Base-by-base conservation (phyloP, 306 rosid species). In the Medicago arabica region DNA sequence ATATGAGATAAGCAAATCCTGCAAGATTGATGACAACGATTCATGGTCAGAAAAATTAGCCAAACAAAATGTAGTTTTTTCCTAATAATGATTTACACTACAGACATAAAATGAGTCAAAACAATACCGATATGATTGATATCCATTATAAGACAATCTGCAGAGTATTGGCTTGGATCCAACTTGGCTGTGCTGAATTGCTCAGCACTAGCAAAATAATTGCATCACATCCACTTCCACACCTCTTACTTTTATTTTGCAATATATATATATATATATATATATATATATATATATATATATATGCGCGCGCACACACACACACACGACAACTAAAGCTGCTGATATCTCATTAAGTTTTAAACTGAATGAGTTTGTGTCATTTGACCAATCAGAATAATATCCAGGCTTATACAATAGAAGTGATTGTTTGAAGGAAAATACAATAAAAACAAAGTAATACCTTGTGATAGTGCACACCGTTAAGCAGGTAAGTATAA, bases 401-500 rank as follows among this genome's bases (percentile, higher is more conserved):
- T 46, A 58, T 17, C 40, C 47, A 39, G 57, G 63, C 10, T 53
- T 58, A 50, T 10, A 41, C 46, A 61, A 61, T 28, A 61, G 21
- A 58, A 43, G 40, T 21, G 57, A 54, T 5, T 9, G 21, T 53
- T 16, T 15, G n/a, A 31, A 55, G 18, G 34, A 7, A 76, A 75
- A 62, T 44, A 40, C 58, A 63, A 39, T 25, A 55, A 80, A 76
- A 73, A 59, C 64, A 74, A 58, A 60, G 59, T 14, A 74, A 46
- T 84, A 77, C 99, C 97, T 92, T 82, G 62, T 92, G 97, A 84
- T 89, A 90, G 77, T 95, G 97, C 55, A 95, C 96, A n/a, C 89
- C 79, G 62, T 90, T 92, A 59, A 92, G 97, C 46, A 90, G 80
- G 76, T 53, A 67, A 63, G 97, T 83, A 78, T 92, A 95, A 74